Evolutionary conservation across 2,329 filamentous ascomycete genomes (phyloP), one percentile per base, ranked within the genome.

Genomic region (Calonectria naviculata): DNA sequence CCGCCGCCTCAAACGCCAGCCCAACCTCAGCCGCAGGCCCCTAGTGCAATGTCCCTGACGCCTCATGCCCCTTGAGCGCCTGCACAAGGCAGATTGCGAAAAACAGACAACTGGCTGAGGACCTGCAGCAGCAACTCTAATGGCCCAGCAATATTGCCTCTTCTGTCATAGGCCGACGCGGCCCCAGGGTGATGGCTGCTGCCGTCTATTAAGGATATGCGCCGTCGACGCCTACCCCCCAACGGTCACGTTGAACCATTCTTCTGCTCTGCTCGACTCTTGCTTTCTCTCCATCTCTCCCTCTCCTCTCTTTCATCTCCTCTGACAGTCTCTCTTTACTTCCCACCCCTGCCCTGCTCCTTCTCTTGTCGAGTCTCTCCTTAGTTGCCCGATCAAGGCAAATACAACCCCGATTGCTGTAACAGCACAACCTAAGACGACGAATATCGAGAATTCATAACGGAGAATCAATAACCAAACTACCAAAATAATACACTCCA

Each of bases 1-100:
- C 29, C 52, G 34, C 52, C 52, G 52, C 52, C 52, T 58, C 52
- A 58, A 58, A 58, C 52, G 52, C 52, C 52, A 58, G 52, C 52
- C 52, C 31, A 58, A 19, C 31, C 13, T 58, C 52, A 58, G 52
- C 52, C 52, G 52, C 52, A 58, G 47, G n/a, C 52, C 31, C 31
- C 52, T 58, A 58, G 52, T 24, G 52, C 31, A 36, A 10, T 6
- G 52, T 58, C 31, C 31, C 36, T 58, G 52, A 36, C 52, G 31
- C 52, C 52, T 36, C 52, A 31, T n/a, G 26, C 31, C 52, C 21
- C 12, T 19, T 58, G 31, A 58, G 52, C 52, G 34, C 52, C 34
- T 38, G 52, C 52, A 38, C 52, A 17, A 58, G 52, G 52, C 52
- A 58, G 34, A 58, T 58, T 58, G 52, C 52, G 52, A 58, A 58